These are phyloP conservation scores for Microthyrium microscopicum DNA, from an alignment of 2,329 filamentous ascomycete genomes.

Conservation along the genomic window DNA sequence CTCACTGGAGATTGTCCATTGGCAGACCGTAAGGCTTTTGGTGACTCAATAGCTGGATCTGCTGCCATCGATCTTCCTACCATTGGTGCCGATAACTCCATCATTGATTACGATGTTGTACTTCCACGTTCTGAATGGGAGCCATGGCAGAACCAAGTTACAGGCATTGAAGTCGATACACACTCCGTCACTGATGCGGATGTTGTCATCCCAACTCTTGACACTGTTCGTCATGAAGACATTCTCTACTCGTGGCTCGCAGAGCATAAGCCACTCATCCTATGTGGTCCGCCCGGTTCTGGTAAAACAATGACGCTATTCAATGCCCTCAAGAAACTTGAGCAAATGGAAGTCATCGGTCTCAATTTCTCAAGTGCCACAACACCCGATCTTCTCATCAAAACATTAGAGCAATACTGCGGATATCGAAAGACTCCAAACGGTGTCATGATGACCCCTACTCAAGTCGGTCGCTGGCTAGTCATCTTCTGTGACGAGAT, in stretches of 20 bases:
- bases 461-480: conserved; percentile 92
- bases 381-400: conserved; percentile 91
- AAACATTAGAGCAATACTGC: conserved; percentile 98
- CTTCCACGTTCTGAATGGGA: conserved; percentile 80
- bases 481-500: conserved; percentile 99
- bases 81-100: conserved; percentile 58
- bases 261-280: conserved; percentile 89
- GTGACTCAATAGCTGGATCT: conserved; percentile 65
- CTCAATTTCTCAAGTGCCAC: conserved; percentile 99
- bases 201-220: conserved; percentile 91
- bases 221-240: conserved; percentile 95
- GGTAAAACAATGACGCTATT: conserved; percentile 99
- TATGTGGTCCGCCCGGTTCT: conserved; percentile 93
- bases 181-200: conserved; percentile 97
- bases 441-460: conserved; percentile 86
- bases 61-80: conserved; percentile 76
- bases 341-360: conserved; percentile 97
- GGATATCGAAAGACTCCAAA: conserved; percentile 98
- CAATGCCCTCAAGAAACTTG: conserved; percentile 87
- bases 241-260: conserved; percentile 99
- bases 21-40: conserved; percentile 71
- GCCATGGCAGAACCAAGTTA: conserved; percentile 88
- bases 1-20: conserved; percentile 90
- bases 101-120: conserved; percentile 90
- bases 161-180: conserved; percentile 89